These are phyloP conservation scores for Prunus yedoensis DNA, from an alignment of 331 rosid genomes.

Conservation along the genomic window DNA sequence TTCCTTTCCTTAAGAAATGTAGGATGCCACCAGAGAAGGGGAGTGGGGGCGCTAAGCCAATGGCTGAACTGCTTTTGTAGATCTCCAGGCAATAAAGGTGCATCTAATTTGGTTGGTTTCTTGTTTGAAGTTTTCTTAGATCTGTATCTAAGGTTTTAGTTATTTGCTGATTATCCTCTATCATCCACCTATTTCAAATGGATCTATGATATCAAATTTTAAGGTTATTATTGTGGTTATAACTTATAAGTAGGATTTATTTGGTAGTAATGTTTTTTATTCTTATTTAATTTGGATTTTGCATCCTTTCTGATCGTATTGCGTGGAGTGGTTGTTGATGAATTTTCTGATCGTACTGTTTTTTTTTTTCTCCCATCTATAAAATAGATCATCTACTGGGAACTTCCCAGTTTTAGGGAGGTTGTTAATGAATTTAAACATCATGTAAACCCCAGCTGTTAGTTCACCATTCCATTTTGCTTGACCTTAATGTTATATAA, in stretches of 20 bases:
- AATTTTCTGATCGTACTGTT: not conserved
- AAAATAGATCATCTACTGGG: not conserved
- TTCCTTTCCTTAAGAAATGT: not conserved
- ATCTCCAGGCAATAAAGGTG: not conserved
- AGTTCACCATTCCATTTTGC: not conserved
- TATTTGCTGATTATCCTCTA: not conserved
- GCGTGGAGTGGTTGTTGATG: not conserved
- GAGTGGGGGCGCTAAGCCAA: not conserved
- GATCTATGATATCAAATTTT: slow-evolving; percentile 7
- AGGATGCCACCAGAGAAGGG: not conserved
- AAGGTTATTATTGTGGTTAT: not conserved
- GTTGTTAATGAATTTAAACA: not conserved
- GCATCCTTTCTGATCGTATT: not conserved
- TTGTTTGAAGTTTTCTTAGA: not conserved
- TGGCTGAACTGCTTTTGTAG: not conserved
- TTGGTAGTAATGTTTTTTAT: not conserved
- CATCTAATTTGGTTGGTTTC: not conserved
- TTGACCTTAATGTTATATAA: slow-evolving; percentile 1
- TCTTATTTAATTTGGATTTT: not conserved
- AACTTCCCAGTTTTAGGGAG: not conserved
- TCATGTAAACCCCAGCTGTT: not conserved
- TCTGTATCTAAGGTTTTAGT: not conserved
- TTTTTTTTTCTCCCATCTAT: not conserved
- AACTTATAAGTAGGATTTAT: not conserved
- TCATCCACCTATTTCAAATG: not conserved